These are phyloP conservation scores for Desmodesmus armatus DNA, from an alignment of 139 green algal species.

Conservation along the genomic window DNA sequence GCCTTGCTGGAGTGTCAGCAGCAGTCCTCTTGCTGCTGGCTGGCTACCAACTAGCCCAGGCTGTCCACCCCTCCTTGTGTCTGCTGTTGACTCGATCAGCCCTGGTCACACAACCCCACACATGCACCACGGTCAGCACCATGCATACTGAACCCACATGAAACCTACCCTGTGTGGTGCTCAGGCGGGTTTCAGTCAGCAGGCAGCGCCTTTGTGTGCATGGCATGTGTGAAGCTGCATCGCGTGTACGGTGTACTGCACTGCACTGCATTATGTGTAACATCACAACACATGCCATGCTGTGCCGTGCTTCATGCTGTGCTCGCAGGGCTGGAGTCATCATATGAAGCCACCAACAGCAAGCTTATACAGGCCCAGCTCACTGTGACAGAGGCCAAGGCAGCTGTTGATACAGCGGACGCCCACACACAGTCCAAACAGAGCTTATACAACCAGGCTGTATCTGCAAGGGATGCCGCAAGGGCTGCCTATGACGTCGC, in stretches of 20 bases:
- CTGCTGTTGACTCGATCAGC: too few species aligned
- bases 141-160: background rate
- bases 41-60: too few species aligned
- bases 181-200: too few species aligned
- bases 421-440: conserved; percentile 29
- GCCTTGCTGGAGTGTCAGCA: too few species aligned
- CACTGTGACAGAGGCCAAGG: conserved; percentile 4
- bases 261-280: background rate
- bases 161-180: background rate
- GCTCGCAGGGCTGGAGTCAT: conserved; percentile 19
- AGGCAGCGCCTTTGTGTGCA: too few species aligned
- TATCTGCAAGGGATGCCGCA: conserved; percentile 28
- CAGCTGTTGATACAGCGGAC: conserved; percentile 6
- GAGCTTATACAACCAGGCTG: conserved; percentile 20
- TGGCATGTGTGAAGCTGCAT: background rate
- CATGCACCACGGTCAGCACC: too few species aligned
- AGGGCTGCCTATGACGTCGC: conserved; percentile 23
- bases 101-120: too few species aligned
- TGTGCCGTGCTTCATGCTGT: too few species aligned
- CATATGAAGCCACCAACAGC: background rate
- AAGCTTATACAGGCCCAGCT: conserved; percentile 6
- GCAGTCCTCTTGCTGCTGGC: background rate
- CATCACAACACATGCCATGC: too few species aligned
- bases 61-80: too few species aligned
- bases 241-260: background rate